Evolutionary conservation across 2,329 filamentous ascomycete genomes (phyloP).

Genomic region (Pezicula rhizophila): DNA sequence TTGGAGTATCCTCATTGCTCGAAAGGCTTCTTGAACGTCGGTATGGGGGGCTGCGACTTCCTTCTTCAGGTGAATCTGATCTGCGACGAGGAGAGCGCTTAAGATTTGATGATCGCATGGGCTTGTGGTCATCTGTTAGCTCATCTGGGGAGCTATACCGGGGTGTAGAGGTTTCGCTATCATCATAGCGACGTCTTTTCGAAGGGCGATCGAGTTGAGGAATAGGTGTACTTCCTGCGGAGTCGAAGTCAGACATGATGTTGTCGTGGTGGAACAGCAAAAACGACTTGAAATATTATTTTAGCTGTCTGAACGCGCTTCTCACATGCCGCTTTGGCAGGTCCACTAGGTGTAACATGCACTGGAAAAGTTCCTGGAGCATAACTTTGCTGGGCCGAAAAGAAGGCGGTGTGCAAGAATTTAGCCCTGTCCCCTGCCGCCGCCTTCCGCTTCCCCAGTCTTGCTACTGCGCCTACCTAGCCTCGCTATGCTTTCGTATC

Average conservation of each 20-base stretch:
- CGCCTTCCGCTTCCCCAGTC: too few species aligned
- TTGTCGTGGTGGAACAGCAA: background rate
- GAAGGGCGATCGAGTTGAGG: constrained; percentile 8
- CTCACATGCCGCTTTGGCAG: too few species aligned
- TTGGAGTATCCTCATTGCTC: constrained; percentile 16
- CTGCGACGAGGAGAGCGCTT: constrained; percentile 10
- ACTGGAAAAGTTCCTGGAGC: too few species aligned
- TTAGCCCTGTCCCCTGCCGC: too few species aligned
- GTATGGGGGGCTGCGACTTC: constrained; percentile 7
- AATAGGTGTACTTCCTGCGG: constrained; percentile 13
- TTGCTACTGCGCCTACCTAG: too few species aligned
- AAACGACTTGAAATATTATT: too few species aligned
- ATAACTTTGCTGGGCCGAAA: too few species aligned
- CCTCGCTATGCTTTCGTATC: too few species aligned
- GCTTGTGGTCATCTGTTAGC: constrained; percentile 21
- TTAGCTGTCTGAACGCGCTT: too few species aligned
- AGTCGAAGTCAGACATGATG: constrained; percentile 23
- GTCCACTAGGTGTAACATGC: too few species aligned
- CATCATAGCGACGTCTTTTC: constrained; percentile 29
- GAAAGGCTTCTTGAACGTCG: constrained; percentile 15
- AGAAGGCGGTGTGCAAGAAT: too few species aligned
- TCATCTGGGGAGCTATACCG: constrained; percentile 43
- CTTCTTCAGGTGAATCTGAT: constrained; percentile 19
- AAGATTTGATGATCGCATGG: constrained; percentile 28
- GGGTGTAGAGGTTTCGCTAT: constrained; percentile 33